Evolutionary conservation across 2,329 filamentous ascomycete genomes (phyloP).

Genomic region (Calonectria crousiana): DNA sequence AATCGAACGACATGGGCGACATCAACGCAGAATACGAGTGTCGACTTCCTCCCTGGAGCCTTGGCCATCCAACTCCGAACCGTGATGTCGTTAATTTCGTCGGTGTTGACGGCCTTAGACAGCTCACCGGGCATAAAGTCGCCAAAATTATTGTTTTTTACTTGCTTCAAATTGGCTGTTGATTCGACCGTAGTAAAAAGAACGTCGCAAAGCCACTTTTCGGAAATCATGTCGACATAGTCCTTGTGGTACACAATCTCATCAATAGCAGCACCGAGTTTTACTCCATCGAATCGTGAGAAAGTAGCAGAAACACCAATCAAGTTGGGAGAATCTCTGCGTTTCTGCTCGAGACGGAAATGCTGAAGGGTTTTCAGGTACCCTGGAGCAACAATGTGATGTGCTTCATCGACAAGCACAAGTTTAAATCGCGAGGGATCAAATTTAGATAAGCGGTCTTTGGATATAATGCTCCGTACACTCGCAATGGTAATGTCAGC

Average conservation of each 20-base stretch:
- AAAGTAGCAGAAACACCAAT: conserved; percentile 91
- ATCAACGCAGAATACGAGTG: conserved; percentile 94
- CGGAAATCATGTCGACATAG: conserved; percentile 77
- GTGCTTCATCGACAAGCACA: conserved; percentile 93
- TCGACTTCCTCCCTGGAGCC: conserved; percentile 80
- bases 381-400: conserved; percentile 89
- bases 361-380: conserved; percentile 84
- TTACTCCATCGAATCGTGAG: conserved; percentile 84
- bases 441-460: conserved; percentile 84
- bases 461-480: conserved; percentile 84
- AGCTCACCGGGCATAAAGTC: conserved; percentile 87
- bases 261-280: conserved; percentile 87
- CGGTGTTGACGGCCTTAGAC: conserved; percentile 85
- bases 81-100: conserved; percentile 83
- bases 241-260: conserved; percentile 95
- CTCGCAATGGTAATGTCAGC: conserved; percentile 97
- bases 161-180: conserved; percentile 80
- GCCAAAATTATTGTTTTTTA: conserved; percentile 71
- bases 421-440: conserved; percentile 86
- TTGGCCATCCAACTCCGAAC: conserved; percentile 88
- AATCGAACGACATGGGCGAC: conserved; percentile 82
- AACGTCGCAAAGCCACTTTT: conserved; percentile 93
- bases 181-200: conserved; percentile 93
- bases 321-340: conserved; percentile 67
- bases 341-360: conserved; percentile 74